Evolutionary conservation across 805 yeast species (phyloP).

Genomic region (Priceomyces haplophilus): DNA sequence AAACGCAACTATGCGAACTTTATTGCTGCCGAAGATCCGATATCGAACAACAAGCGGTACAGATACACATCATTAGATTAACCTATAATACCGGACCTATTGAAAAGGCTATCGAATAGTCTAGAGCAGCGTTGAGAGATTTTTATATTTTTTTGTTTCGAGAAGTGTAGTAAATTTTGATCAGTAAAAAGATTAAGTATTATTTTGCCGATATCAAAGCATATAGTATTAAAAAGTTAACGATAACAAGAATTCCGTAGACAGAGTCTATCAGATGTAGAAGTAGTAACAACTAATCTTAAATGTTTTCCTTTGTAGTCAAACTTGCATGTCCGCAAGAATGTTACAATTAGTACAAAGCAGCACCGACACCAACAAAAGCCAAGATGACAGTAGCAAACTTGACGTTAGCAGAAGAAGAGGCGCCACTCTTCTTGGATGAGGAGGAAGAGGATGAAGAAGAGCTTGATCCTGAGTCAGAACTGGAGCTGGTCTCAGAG

Average conservation of each 20-base stretch:
- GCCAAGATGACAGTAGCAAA: conserved; percentile 29
- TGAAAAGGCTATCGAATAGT: background rate
- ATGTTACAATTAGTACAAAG: conserved; percentile 15
- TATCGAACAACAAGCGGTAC: too few relatives aligned
- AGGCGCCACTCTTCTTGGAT: conserved; percentile 24
- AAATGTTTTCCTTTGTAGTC: background rate
- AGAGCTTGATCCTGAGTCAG: conserved; percentile 13
- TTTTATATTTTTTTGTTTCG: background rate
- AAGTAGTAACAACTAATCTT: background rate
- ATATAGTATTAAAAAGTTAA: background rate
- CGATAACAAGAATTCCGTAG: conserved; percentile 1
- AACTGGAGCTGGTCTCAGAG: conserved; percentile 14
- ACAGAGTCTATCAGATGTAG: background rate
- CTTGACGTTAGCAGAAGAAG: conserved; percentile 17
- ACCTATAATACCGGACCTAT: background rate
- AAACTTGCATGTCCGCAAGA: background rate
- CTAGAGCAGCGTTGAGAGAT: background rate
- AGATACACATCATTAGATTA: background rate
- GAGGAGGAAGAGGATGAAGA: conserved; percentile 14
- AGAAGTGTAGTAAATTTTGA: background rate
- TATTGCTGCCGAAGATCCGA: background rate
- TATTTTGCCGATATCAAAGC: background rate
- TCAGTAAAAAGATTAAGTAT: background rate
- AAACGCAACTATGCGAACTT: background rate
- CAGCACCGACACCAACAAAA: conserved; percentile 38